These are phyloP conservation scores for Tilletia indica DNA, from an alignment of 1,284 basidiomycete species.

Conservation along the genomic window DNA sequence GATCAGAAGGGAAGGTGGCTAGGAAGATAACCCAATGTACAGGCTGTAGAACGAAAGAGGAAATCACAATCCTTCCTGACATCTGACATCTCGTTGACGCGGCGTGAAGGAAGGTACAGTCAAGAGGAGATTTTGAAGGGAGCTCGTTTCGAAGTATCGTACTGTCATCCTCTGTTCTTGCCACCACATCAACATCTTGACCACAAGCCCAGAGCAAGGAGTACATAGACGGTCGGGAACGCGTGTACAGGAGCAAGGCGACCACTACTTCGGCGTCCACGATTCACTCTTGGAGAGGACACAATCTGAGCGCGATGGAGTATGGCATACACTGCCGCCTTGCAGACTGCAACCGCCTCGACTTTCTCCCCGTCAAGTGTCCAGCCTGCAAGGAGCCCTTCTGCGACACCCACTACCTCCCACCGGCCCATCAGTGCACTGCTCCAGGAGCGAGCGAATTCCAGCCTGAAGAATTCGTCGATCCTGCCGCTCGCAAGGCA, in stretches of 20 bases:
- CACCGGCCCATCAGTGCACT: conserved; percentile 37
- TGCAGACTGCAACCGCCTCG: conserved; percentile 33
- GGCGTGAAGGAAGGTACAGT: too few species aligned
- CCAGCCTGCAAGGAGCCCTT: conserved; percentile 33
- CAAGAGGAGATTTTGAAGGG: too few species aligned
- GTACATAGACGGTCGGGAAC: too few species aligned
- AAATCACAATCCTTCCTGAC: background rate
- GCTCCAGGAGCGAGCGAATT: conserved; percentile 27
- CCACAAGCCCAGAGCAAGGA: background rate
- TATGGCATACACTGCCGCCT: conserved; percentile 38
- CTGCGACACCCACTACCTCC: conserved; percentile 43
- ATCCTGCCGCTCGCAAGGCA: conserved; percentile 17
- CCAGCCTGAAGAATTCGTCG: conserved; percentile 31
- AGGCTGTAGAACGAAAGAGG: background rate
- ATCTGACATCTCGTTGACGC: too few species aligned
- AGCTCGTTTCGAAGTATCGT: too few species aligned
- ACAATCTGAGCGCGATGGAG: conserved; percentile 30
- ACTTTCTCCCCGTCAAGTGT: conserved; percentile 44
- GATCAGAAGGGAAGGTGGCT: background rate
- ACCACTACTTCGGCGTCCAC: background rate
- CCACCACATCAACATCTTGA: background rate
- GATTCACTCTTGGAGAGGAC: background rate
- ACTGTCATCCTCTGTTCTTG: background rate
- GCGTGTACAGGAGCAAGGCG: background rate
- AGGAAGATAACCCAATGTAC: background rate